These are phyloP conservation scores for Umbelopsis vinacea DNA, from an alignment of 192 early-diverging fungal genomes.

Conservation along the genomic window DNA sequence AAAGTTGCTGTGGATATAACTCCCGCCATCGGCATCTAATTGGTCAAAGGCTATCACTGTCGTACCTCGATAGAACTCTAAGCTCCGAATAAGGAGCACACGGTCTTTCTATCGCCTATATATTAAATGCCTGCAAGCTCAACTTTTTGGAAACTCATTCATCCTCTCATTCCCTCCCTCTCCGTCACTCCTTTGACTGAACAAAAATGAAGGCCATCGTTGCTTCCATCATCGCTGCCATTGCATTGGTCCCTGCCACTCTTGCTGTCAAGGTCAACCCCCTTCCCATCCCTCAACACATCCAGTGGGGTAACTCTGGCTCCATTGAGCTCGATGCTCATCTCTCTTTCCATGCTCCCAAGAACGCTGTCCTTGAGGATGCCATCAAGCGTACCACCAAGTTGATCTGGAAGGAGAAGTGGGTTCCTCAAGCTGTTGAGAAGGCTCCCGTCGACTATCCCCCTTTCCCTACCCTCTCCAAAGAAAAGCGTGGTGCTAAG, in stretches of 20 bases:
- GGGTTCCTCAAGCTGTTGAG: constrained; percentile 50
- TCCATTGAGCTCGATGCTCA: constrained; percentile 36
- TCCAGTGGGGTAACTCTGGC: constrained; percentile 40
- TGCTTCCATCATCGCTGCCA: constrained; percentile 41
- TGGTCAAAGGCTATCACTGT: background rate
- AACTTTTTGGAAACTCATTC: background rate
- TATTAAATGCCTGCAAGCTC: background rate
- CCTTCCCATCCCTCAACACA: constrained; percentile 41
- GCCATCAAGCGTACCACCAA: constrained; percentile 54
- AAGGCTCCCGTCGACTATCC: constrained; percentile 33
- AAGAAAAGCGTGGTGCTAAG: constrained; percentile 12
- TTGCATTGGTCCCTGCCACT: constrained; percentile 40
- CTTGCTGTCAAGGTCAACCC: constrained; percentile 49
- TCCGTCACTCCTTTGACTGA: constrained; percentile 15
- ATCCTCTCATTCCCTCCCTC: background rate
- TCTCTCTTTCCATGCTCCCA: constrained; percentile 32
- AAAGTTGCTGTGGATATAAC: background rate
- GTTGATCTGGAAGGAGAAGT: constrained; percentile 54
- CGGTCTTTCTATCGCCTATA: background rate
- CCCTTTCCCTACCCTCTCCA: constrained; percentile 27
- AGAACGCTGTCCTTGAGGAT: constrained; percentile 43
- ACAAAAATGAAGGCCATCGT: constrained; percentile 12
- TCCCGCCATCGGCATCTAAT: background rate
- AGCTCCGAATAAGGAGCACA: background rate
- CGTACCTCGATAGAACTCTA: background rate